Evolutionary conservation across 768 basidiomycete species (phyloP).

Genomic region (Pleurotus eryngii): DNA sequence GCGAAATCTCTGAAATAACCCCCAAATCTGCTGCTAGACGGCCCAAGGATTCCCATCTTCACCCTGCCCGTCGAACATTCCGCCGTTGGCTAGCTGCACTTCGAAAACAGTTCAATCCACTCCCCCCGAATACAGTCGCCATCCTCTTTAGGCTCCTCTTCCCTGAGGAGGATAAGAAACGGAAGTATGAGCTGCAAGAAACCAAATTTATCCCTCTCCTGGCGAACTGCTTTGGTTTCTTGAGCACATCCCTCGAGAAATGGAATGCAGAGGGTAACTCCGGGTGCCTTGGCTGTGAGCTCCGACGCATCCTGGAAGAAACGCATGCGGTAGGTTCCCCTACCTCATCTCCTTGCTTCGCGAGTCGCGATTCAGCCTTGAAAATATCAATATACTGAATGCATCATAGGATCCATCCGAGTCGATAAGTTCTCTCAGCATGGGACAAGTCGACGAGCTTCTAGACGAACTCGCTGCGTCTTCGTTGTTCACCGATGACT

Average conservation of each 20-base stretch:
- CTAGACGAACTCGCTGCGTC: slow-evolving; percentile 73
- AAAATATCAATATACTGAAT: not conserved
- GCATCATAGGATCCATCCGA: slow-evolving; percentile 23
- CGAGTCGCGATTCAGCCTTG: not conserved
- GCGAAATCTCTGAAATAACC: not conserved
- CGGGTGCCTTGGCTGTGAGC: slow-evolving; percentile 72
- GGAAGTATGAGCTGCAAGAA: slow-evolving; percentile 78
- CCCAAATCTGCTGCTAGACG: not conserved
- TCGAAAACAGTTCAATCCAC: slow-evolving; percentile 37
- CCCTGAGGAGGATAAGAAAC: slow-evolving; percentile 70
- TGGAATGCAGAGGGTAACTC: slow-evolving; percentile 42
- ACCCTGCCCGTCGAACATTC: slow-evolving; percentile 24
- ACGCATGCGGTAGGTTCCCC: slow-evolving; percentile 33
- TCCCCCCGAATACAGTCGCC: slow-evolving; percentile 52
- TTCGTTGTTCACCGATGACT: slow-evolving; percentile 55
- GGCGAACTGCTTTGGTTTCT: slow-evolving; percentile 42
- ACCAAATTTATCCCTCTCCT: slow-evolving; percentile 50
- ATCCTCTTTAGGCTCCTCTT: slow-evolving; percentile 76
- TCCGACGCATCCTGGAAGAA: slow-evolving; percentile 42
- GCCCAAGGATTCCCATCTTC: not conserved
- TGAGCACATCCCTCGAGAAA: slow-evolving; percentile 23
- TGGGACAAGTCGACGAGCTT: slow-evolving; percentile 56
- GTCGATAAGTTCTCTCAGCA: slow-evolving; percentile 35
- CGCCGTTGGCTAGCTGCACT: slow-evolving; percentile 42
- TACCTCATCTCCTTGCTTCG: not conserved